phyloP scores from a whole-genome alignment of 352 stramenopile species.

The Phytopythium delawarense region DNA sequence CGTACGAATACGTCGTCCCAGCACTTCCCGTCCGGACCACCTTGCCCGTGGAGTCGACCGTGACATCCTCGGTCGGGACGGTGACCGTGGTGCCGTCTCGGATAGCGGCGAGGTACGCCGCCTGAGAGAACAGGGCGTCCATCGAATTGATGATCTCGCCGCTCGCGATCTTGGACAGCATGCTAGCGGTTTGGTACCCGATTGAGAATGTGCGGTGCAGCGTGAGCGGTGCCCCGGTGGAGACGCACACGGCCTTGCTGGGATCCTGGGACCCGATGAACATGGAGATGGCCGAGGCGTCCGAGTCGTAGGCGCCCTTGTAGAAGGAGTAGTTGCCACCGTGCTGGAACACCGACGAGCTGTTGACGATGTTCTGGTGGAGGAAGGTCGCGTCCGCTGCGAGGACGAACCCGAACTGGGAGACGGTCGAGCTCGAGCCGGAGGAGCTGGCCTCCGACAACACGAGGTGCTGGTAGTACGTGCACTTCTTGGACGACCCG shows the following conservation, averaged over 20 bases:
- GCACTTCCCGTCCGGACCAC: slow-evolving; percentile 20
- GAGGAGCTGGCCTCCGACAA: slow-evolving; percentile 8
- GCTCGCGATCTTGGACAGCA: slow-evolving; percentile 22
- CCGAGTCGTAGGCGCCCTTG: slow-evolving; percentile 18
- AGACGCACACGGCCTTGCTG: slow-evolving; percentile 4
- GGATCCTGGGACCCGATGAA: slow-evolving; percentile 13
- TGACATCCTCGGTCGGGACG: slow-evolving; percentile 25
- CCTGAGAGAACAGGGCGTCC: slow-evolving; percentile 26
- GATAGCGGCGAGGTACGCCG: slow-evolving; percentile 16
- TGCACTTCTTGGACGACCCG: slow-evolving; percentile 19
- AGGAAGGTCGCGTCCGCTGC: slow-evolving; percentile 22
- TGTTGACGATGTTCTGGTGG: slow-evolving; percentile 22
- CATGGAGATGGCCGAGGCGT: slow-evolving; percentile 23
- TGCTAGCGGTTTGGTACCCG: slow-evolving; percentile 26
- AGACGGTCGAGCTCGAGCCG: slow-evolving; percentile 7
- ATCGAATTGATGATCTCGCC: slow-evolving; percentile 38
- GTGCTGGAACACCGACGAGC: slow-evolving; percentile 11
- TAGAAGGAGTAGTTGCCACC: slow-evolving; percentile 23
- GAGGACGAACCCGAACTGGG: slow-evolving; percentile 25
- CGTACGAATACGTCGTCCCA: slow-evolving; percentile 22
- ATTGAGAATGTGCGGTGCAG: slow-evolving; percentile 26
- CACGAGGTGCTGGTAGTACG: slow-evolving; percentile 25
- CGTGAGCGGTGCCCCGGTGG: slow-evolving; percentile 19
- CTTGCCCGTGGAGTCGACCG: slow-evolving; percentile 20
- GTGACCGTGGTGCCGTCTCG: slow-evolving; percentile 5